Percentiles rank a stretch among this genome's conserved stretches.
Conservation (phyloP, 352 stramenopile genomes). For the Pythium sp. region DNA sequence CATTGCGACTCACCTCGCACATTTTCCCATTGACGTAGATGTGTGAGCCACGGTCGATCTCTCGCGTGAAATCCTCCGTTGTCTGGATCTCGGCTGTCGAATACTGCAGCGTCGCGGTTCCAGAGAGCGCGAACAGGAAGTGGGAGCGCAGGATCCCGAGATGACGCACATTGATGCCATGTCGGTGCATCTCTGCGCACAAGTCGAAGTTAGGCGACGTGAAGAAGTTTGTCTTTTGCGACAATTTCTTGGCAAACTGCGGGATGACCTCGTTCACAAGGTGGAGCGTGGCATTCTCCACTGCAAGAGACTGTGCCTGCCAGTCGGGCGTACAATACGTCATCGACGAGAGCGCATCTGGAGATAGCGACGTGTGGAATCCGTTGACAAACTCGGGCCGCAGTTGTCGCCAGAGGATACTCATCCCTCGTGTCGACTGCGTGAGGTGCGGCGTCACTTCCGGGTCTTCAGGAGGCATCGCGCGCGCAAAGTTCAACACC, state of each 20-base stretch:
- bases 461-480: constrained; percentile 88
- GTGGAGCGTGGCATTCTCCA: constrained; percentile 69
- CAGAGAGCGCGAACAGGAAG: constrained; percentile 76
- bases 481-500: constrained; percentile 81
- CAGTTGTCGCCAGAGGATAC: constrained; percentile 91
- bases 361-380: constrained; percentile 56
- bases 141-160: constrained; percentile 76
- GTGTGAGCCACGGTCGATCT: constrained; percentile 68
- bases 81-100: constrained; percentile 76
- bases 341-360: constrained; percentile 82
- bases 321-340: constrained; percentile 88
- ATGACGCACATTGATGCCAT: constrained; percentile 90
- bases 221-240: constrained; percentile 55
- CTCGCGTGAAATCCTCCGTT: constrained; percentile 75
- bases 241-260: constrained; percentile 77
- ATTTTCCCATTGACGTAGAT: constrained; percentile 57
- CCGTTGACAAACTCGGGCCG: constrained; percentile 79
- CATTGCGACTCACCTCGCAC: constrained; percentile 43
- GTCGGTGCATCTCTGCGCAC: constrained; percentile 80
- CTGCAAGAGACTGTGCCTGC: constrained; percentile 61
- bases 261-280: constrained; percentile 78
- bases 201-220: constrained; percentile 48
- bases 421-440: constrained; percentile 78
- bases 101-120: constrained; percentile 80
- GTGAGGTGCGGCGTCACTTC: constrained; percentile 72